These are phyloP conservation scores for Neltuma alba DNA, from an alignment of 306 rosid genomes.

Conservation along the genomic window DNA sequence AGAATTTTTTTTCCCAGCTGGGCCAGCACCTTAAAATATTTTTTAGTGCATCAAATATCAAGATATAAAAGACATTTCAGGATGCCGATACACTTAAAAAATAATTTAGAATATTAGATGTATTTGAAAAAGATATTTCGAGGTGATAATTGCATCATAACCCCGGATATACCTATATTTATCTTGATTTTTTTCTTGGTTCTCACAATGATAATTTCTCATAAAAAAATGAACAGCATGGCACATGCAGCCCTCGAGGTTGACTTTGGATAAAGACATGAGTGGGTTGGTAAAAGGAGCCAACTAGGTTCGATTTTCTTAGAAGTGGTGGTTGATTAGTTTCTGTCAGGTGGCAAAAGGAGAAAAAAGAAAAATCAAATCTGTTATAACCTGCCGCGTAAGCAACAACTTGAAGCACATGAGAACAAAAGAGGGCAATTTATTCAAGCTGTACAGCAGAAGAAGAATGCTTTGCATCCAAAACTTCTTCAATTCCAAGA, in stretches of 20 bases:
- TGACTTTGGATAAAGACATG: not conserved
- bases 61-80: no score
- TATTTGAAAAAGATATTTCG: no score
- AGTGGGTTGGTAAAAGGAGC: not conserved
- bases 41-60: no score
- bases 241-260: not conserved
- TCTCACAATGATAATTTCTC: not conserved
- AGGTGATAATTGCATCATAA: no score
- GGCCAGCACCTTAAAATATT: no score
- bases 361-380: not conserved
- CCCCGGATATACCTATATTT: no score
- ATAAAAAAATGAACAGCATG: not conserved
- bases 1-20: no score
- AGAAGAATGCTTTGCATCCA: not conserved
- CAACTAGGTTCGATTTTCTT: not conserved
- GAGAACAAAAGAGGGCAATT: not conserved
- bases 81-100: no score
- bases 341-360: not conserved
- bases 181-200: not conserved
- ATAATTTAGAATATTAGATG: no score
- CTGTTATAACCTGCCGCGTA: not conserved
- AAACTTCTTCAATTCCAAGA: not conserved
- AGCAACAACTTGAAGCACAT: not conserved
- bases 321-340: not conserved
- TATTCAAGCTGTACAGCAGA: not conserved